These are phyloP conservation scores for Hypsizygus marmoreus DNA, from an alignment of 768 basidiomycete species.

Conservation along the genomic window DNA sequence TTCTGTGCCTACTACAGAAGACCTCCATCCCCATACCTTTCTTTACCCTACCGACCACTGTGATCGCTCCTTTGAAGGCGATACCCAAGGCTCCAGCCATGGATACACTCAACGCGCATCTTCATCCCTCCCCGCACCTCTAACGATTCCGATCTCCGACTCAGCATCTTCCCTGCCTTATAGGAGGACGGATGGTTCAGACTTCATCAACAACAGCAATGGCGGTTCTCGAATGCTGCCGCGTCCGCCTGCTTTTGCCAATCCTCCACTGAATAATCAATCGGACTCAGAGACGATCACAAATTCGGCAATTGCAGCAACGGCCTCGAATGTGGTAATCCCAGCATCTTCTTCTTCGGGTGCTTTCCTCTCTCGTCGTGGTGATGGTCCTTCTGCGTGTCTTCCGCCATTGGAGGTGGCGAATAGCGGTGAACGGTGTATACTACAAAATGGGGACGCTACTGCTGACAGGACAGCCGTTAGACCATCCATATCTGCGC, in stretches of 20 bases:
- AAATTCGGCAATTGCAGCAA: too few species aligned
- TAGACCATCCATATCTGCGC: constrained; percentile 6
- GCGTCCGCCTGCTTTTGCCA: constrained; percentile 11
- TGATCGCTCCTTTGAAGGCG: too few species aligned
- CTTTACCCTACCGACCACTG: neutral
- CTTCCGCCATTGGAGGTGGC: too few species aligned
- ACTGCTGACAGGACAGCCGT: too few species aligned
- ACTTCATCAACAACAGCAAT: neutral
- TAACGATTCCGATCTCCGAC: neutral
- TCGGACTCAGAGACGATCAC: too few species aligned
- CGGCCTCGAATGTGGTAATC: neutral
- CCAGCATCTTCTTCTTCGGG: neutral
- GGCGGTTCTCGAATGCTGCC: constrained; percentile 19
- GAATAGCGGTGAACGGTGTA: neutral
- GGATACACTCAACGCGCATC: too few species aligned
- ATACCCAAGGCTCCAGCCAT: too few species aligned
- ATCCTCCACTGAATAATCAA: neutral
- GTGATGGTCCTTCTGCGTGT: too few species aligned
- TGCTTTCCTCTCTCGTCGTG: neutral
- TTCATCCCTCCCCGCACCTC: neutral
- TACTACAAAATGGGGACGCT: too few species aligned
- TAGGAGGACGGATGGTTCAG: neutral
- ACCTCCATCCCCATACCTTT: neutral
- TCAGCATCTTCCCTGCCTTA: constrained; percentile 3
- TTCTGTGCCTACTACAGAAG: too few species aligned